phyloP scores from a whole-genome alignment of 2,329 filamentous ascomycete species.

The Ascochyta viciae-villosae region DNA sequence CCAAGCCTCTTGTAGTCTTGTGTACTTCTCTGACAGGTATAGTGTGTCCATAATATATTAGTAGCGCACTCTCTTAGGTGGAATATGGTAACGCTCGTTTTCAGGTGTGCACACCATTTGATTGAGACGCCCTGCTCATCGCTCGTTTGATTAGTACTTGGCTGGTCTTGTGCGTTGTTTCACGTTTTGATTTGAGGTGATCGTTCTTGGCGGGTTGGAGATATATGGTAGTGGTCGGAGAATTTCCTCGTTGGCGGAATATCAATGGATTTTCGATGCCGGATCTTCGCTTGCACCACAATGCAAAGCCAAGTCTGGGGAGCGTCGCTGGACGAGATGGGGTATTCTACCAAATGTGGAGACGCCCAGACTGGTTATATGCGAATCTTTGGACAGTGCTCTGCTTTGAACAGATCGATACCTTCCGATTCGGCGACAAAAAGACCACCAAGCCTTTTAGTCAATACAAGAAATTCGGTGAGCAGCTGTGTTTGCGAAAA shows the following conservation, averaged over 20 bases:
- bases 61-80: conserved; percentile 19
- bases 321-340: not conserved
- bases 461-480: too few relatives aligned
- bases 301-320: conserved; percentile 12
- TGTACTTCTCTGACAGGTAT: not conserved
- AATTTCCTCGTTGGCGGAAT: conserved; percentile 28
- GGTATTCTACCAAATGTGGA: not conserved
- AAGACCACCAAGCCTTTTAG: too few relatives aligned
- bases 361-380: too few relatives aligned
- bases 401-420: too few relatives aligned
- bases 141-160: not conserved
- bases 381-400: too few relatives aligned
- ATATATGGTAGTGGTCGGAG: conserved; percentile 14
- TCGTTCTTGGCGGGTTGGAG: conserved; percentile 15
- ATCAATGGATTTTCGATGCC: conserved; percentile 2
- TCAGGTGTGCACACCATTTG: not conserved
- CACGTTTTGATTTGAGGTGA: conserved; percentile 7
- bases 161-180: not conserved
- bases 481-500: too few relatives aligned
- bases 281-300: not conserved
- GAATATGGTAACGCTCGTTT: conserved; percentile 5
- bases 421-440: too few relatives aligned
- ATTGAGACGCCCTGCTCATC: conserved; percentile 7
- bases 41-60: conserved; percentile 14
- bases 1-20: not conserved